Conservation (phyloP, 805 yeast species). For the Yamadazyma scolyti region DNA sequence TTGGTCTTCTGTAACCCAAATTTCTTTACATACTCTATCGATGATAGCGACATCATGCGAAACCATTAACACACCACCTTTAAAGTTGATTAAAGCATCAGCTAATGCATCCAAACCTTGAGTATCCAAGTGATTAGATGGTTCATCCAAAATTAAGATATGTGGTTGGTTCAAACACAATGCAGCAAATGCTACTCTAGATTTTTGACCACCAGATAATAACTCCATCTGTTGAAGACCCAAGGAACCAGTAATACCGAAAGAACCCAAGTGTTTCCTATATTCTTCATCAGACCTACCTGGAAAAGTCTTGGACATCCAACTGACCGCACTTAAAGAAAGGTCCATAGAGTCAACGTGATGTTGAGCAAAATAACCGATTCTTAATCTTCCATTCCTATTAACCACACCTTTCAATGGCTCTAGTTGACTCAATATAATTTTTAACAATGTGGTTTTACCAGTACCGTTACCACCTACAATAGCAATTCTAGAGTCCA, state of each 20-base stretch:
- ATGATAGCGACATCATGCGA: conserved; percentile 95
- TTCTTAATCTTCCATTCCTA: conserved; percentile 79
- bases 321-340: conserved; percentile 77
- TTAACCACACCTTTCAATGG: conserved; percentile 80
- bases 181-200: conserved; percentile 97
- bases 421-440: conserved; percentile 70
- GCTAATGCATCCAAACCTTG: conserved; percentile 95
- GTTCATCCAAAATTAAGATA: conserved; percentile 90
- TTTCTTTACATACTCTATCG: conserved; percentile 83
- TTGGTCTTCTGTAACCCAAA: conserved; percentile 93
- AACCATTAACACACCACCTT: conserved; percentile 97
- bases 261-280: conserved; percentile 93
- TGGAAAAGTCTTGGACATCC: conserved; percentile 88
- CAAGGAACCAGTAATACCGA: conserved; percentile 93
- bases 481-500: conserved; percentile 92
- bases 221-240: conserved; percentile 88
- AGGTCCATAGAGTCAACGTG: conserved; percentile 98
- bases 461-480: conserved; percentile 99
- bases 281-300: conserved; percentile 96
- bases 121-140: conserved; percentile 97
- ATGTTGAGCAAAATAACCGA: conserved; percentile 97
- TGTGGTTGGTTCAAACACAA: conserved; percentile 89
- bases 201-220: conserved; percentile 96
- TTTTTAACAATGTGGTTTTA: conserved; percentile 89
- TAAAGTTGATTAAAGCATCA: conserved; percentile 80